Evolutionary conservation across 345 rosid genomes (phyloP).

Genomic region (Eucalyptus tenuipes): DNA sequence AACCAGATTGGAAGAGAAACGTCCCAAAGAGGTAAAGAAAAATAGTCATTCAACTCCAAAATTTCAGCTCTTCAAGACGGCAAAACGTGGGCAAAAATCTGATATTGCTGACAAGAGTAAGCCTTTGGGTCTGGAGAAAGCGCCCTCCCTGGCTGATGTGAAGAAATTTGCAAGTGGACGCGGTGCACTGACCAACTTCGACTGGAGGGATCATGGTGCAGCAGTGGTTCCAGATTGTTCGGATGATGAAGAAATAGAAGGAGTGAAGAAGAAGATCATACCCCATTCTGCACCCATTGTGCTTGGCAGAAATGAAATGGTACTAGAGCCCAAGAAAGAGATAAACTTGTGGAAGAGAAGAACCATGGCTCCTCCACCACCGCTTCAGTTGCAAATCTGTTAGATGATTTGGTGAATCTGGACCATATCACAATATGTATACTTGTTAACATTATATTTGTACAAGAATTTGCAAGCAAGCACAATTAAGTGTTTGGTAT

Average conservation of each 20-base stretch:
- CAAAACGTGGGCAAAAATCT: not conserved
- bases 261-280: not conserved
- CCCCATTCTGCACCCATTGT: not conserved
- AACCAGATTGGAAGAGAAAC: not conserved
- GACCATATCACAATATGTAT: not conserved
- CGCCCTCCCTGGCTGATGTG: not conserved
- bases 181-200: constrained; percentile 3
- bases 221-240: not conserved
- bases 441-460: not conserved
- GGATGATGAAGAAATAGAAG: not conserved
- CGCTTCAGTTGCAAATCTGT: not conserved
- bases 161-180: constrained; percentile 11
- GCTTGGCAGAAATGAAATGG: not conserved
- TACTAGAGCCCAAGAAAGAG: constrained; percentile 1
- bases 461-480: not conserved
- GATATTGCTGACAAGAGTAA: not conserved
- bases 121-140: not conserved
- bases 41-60: not conserved
- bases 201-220: constrained; percentile 1
- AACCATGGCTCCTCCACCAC: constrained; percentile 1
- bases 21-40: not conserved
- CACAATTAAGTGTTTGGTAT: not conserved
- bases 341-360: constrained; percentile 6
- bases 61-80: not conserved
- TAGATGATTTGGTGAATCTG: not conserved